A percentile compares a stretch with the other conserved stretches of the same genome.
These are phyloP conservation scores for Atkinsonella hypoxylon DNA, from an alignment of 2,329 filamentous ascomycete genomes.

Conservation along the genomic window DNA sequence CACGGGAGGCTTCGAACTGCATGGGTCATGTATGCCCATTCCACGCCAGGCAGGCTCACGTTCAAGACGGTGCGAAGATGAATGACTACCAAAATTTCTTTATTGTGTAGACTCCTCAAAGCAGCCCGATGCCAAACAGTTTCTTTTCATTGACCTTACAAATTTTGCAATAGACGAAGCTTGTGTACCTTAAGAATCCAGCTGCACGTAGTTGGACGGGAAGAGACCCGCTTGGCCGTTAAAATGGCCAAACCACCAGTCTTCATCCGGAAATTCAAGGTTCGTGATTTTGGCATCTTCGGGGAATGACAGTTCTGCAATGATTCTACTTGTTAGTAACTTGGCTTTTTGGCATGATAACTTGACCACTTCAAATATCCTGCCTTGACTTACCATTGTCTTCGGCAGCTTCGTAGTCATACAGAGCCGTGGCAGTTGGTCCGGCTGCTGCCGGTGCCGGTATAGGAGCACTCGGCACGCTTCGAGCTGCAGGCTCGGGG, in stretches of 20 bases:
- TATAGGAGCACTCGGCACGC: conserved; percentile 21
- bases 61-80: too few species aligned
- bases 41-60: background rate
- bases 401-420: conserved; percentile 94
- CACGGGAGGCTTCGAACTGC: too few species aligned
- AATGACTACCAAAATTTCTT: too few species aligned
- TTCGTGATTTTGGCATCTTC: conserved; percentile 74
- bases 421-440: conserved; percentile 70
- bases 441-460: conserved; percentile 33
- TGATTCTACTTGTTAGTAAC: background rate
- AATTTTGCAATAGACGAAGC: background rate
- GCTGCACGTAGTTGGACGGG: conserved; percentile 58
- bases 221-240: conserved; percentile 74
- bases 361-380: background rate
- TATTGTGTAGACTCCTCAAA: too few species aligned
- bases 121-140: background rate
- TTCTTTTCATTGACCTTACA: too few species aligned
- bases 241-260: conserved; percentile 95
- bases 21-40: background rate
- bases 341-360: background rate
- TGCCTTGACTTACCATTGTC: conserved; percentile 55
- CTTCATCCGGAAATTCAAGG: conserved; percentile 92
- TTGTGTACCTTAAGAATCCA: conserved; percentile 25
- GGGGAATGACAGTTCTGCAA: conserved; percentile 61
- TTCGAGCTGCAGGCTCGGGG: conserved; percentile 20